Evolutionary conservation across 305 asterid genomes (phyloP), one percentile per base, ranked within the genome.

Genomic region (Fraxinus angustifolia): DNA sequence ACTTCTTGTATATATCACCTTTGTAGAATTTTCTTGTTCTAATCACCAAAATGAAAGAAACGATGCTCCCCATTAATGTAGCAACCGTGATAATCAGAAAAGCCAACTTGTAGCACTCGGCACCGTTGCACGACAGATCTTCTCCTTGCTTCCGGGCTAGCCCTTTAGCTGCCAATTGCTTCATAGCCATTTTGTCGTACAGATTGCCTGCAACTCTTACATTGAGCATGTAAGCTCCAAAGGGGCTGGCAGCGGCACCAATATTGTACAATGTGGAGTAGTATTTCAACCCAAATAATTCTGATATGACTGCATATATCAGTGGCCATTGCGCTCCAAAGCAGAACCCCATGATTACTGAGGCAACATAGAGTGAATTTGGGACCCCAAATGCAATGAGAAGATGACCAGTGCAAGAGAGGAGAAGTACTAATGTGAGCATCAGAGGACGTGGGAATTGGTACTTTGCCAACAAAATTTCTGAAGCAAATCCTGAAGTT

Each of bases 281-380:
- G 40, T 82, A 72, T 31, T 82, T 82, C 0, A 82, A 74, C 3
- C 85, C 82, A 5, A 82, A 82, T 50, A 82, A 1, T 26, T 82
- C 85, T 0, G 85, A 82, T 53, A 82, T 68, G 74, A 82, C 73
- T 42, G 82, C 79, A 48, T 56, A 82, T 23, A 76, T 79, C 73
- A 75, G 76, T 0, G 85, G 85, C 83, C 85, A 79, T 76, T 82
- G 85, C 45, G 85, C 87, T 30, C 85, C 85, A 16, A 79, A 82
- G 60, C 85, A 85, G 26, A 85, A 85, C 2, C 85, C 85, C 65
- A 82, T 85, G 6, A 82, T 56, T 11, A 82, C 33, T 0, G 82
- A 82, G 31, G 85, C 31, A 35, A 62, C 17, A 19, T 82, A 82
- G 70, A 82, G 85, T 8, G 82, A 78, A 78, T 73, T 78, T 8